These are phyloP conservation scores for Haberlea rhodopensis DNA, from an alignment of 257 asterid species.

Conservation along the genomic window DNA sequence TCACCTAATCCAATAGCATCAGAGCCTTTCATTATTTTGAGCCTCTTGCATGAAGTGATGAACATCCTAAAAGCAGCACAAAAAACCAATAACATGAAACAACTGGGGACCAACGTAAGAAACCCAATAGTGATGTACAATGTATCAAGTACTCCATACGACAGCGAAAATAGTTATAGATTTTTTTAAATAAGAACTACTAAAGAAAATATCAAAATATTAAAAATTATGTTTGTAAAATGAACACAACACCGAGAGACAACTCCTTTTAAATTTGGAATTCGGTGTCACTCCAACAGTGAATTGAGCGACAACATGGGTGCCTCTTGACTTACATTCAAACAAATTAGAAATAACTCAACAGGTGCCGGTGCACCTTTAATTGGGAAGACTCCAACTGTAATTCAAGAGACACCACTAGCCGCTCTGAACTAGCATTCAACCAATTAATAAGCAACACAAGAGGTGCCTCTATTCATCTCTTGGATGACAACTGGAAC, in stretches of 20 bases:
- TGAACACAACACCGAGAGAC: too few species aligned
- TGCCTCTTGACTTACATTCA: neutral
- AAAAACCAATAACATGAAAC: neutral
- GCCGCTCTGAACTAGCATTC: too few species aligned
- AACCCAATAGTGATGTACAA: neutral
- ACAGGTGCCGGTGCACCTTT: neutral
- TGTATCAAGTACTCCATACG: neutral
- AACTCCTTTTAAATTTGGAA: too few species aligned
- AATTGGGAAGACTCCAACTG: too few species aligned
- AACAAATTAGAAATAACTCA: neutral
- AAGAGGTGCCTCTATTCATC: neutral
- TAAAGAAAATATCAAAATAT: too few species aligned
- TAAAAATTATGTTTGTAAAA: too few species aligned
- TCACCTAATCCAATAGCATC: constrained; percentile 79
- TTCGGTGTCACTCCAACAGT: too few species aligned
- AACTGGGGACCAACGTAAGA: neutral
- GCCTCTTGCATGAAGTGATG: constrained; percentile 64
- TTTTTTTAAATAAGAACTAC: too few species aligned
- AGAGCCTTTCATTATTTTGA: constrained; percentile 75
- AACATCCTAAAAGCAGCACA: constrained; percentile 52
- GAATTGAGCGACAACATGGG: neutral
- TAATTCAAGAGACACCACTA: too few species aligned
- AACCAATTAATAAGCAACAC: too few species aligned
- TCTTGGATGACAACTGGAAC: neutral
- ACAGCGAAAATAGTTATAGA: too few species aligned